Evolutionary conservation across 495 filamentous ascomycete genomes (phyloP), one percentile per base, ranked within the genome.

Genomic region (Aspergillus panamensis): DNA sequence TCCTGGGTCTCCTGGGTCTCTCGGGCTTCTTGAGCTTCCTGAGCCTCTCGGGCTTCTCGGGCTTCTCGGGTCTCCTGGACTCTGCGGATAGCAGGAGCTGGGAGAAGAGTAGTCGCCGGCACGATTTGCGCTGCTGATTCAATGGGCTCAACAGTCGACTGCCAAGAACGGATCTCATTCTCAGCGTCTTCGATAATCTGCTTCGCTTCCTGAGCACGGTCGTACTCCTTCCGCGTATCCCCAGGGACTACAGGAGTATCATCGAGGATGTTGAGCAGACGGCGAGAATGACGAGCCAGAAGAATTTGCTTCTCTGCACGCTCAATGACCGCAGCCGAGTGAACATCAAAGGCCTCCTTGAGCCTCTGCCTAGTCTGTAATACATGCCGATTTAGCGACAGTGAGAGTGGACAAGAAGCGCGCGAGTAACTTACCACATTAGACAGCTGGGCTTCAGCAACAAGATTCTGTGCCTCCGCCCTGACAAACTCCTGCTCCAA

Each of bases 401-500:
- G 47, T 20, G 21, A 25, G 10, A 17, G 13, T 7, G 32, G 53
- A 31, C 12, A 29, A 33, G 20, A 32, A 45, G 45, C 31, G 3
- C 8, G 25, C 4, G 21, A 21, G 25, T 13, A 1, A 68, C 70
- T 17, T 77, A 93, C 90, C 59, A 96, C 84, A 71, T 97, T 97
- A 51, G 88, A 93, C 75, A 98, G 78, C 74, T 98, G 94, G 19
- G 95, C 95, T 73, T 98, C 95, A 3, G 94, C 95, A 62, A 98
- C 94, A 54, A 97, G 70, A 59, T 88, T 92, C 79, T 97, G 92
- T 6, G 94, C 94, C 79, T 97, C 95, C 14, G 91, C 91, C 59
- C 94, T 78, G 6, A 97, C 92, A 45, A 98, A 83, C 78, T 98
- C 94, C 77, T 97, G 93, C 80, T 98, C 94, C 42, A 97, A 78